These are phyloP conservation scores for Saccharomycopsis lassenensis DNA, from an alignment of 805 yeast genomes.

Conservation along the genomic window DNA sequence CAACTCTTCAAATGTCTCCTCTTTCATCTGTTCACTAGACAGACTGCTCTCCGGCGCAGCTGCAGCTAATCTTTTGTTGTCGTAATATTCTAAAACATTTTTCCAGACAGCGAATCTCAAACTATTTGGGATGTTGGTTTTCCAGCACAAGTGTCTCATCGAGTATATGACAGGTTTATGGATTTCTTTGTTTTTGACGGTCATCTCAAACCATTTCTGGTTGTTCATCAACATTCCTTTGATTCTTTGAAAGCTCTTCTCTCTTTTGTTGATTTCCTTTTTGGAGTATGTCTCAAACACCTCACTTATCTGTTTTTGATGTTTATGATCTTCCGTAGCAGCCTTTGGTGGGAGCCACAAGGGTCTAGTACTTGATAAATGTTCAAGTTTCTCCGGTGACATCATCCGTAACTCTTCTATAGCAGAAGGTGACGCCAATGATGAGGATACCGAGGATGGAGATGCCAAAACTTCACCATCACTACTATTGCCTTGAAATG, in stretches of 20 bases:
- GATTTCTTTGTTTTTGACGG: constrained; percentile 16
- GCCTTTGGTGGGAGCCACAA: constrained; percentile 63
- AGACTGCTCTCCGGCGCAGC: neutral
- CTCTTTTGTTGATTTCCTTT: constrained; percentile 15
- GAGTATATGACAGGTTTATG: constrained; percentile 14
- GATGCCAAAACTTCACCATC: constrained; percentile 2
- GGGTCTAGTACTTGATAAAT: constrained; percentile 53
- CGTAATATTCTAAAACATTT: constrained; percentile 13
- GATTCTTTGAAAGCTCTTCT: constrained; percentile 11
- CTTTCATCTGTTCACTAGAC: no score
- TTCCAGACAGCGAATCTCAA: constrained; percentile 15
- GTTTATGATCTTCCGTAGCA: constrained; percentile 38
- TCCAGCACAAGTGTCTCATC: constrained; percentile 17
- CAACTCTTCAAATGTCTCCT: constrained; percentile 7
- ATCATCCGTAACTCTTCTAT: constrained; percentile 51
- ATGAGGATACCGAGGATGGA: neutral
- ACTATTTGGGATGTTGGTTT: constrained; percentile 16
- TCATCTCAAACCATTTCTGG: constrained; percentile 19
- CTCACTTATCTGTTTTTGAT: constrained; percentile 43
- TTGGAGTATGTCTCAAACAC: constrained; percentile 12
- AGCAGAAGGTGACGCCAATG: constrained; percentile 1
- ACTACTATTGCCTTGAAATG: no score
- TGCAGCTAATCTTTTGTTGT: constrained; percentile 5
- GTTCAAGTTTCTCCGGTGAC: constrained; percentile 47
- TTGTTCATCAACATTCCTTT: constrained; percentile 11